Evolutionary conservation across 768 basidiomycete species (phyloP).

Genomic region (Trametes elegans): DNA sequence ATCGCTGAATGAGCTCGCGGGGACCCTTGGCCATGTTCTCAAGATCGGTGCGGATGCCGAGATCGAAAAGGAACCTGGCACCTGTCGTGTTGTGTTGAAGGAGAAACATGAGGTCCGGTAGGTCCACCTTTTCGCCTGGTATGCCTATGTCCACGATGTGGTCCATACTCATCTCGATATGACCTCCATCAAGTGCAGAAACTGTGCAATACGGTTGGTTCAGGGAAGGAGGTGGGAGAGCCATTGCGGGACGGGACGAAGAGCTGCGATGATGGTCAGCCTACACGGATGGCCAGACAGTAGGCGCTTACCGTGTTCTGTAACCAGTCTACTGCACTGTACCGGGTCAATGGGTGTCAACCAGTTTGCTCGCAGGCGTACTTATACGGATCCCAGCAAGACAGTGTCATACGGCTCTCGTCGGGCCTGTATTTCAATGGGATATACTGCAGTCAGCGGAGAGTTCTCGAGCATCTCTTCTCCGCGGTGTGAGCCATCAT

Average conservation of each 20-base stretch:
- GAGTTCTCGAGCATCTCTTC: no score
- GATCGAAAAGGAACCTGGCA: conserved; percentile 46
- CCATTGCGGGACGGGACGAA: conserved; percentile 1
- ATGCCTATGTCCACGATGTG: conserved; percentile 34
- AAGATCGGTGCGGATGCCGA: conserved; percentile 49
- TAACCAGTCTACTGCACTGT: no score
- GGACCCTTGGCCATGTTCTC: conserved; percentile 37
- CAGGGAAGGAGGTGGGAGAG: conserved; percentile 38
- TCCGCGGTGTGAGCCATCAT: no score
- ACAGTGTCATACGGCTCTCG: no score
- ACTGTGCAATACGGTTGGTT: conserved; percentile 52
- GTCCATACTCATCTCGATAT: conserved; percentile 38
- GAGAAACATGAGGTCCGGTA: conserved; percentile 53
- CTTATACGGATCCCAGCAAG: no score
- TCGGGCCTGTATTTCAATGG: no score
- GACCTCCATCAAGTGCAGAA: conserved; percentile 55
- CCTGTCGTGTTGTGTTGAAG: conserved; percentile 42
- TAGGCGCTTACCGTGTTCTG: no score
- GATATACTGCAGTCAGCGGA: no score
- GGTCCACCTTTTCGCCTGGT: conserved; percentile 28
- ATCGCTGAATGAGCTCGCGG: conserved; percentile 31
- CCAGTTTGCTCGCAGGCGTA: no score
- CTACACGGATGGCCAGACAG: no score
- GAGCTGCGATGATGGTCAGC: neutral
- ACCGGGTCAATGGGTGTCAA: no score